A percentile compares a stretch with the other conserved stretches of the same genome.
Conservation (phyloP, 1,139 yeast genomes). For the Scheffersomyces stambukii region DNA sequence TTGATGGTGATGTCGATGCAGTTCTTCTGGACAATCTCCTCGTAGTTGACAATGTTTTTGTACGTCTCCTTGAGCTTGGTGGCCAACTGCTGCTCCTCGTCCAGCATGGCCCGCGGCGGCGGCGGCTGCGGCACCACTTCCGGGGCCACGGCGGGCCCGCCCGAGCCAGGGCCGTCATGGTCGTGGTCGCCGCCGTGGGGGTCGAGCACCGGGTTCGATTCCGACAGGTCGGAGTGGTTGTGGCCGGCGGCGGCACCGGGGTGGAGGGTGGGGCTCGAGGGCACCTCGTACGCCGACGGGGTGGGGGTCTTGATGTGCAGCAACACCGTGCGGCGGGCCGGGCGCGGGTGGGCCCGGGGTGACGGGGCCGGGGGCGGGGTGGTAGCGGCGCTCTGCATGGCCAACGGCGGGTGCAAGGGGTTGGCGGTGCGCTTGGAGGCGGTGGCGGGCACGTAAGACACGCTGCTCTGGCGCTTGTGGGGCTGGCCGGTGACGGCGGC, state of each 20-base stretch:
- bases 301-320: constrained; percentile 35
- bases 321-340: constrained; percentile 6
- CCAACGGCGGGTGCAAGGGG: constrained; percentile 13
- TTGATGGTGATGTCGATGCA: constrained; percentile 53
- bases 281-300: constrained; percentile 41
- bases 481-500: constrained; percentile 10
- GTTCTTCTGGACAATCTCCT: constrained; percentile 65
- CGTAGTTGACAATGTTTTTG: constrained; percentile 62
- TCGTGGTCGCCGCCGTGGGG: too few relatives aligned
- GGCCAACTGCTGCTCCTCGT: constrained; percentile 68
- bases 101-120: constrained; percentile 41
- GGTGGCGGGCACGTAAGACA: constrained; percentile 27
- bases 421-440: constrained; percentile 31
- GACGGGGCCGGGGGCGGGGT: constrained; percentile 7
- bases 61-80: constrained; percentile 71
- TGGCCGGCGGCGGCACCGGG: constrained; percentile 24
- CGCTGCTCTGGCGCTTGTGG: constrained; percentile 41
- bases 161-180: constrained; percentile 3
- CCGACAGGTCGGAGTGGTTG: constrained; percentile 42
- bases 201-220: constrained; percentile 22
- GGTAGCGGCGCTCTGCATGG: constrained; percentile 9
- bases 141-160: constrained; percentile 3
- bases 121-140: constrained; percentile 8
- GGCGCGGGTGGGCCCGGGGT: constrained; percentile 5
- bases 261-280: constrained; percentile 36